Evolutionary conservation across 345 rosid species (phyloP), one percentile per base, ranked within the genome.

Genomic region (Cochlearia excelsa): DNA sequence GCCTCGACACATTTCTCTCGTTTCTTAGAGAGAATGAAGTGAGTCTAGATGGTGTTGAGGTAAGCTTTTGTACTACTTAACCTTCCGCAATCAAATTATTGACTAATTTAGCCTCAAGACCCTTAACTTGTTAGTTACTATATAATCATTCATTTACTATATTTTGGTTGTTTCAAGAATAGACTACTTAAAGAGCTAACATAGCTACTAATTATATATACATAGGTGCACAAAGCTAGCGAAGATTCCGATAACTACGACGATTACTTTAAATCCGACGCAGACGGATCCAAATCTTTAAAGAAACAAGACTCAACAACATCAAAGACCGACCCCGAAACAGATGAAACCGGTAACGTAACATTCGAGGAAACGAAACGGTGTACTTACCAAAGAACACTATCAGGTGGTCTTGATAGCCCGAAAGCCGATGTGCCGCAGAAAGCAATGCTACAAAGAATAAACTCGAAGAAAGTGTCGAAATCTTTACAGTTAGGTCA

Each of bases 321-420:
- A n/a, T 42, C 66, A 27, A 7, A 73, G 1, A 53, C 55, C 47
- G 46, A 65, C 50, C 11, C 78, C 26, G 77, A 78, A 74, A 42
- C 38, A 6, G 43, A 50, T 27, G 68, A 55, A 57, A 68, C 63
- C 0, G 46, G 68, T 52, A 41, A 59, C 38, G 74, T 47, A 56
- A 49, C 57, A 55, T 10, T 49, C 9, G 59, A 56, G 53, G 69
- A 71, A 23, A 28, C 48, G 2, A 54, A 54, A 60, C 55, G 26
- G 7, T 54, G 55, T 28, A 75, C 45, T 49, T 92, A 83, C 81
- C 54, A 55, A 57, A 86, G 95, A 80, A 78, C 90, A 27, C 61
- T 88, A 40, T 88, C 98, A 6, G 90, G 96, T 2, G 95, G 89
- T 33, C 81, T 86, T 46, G 85, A 68, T 16, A 92, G 90, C 63